Evolutionary conservation across 169 alveolate genomes (phyloP).

Genomic region (Babesia gibsoni): DNA sequence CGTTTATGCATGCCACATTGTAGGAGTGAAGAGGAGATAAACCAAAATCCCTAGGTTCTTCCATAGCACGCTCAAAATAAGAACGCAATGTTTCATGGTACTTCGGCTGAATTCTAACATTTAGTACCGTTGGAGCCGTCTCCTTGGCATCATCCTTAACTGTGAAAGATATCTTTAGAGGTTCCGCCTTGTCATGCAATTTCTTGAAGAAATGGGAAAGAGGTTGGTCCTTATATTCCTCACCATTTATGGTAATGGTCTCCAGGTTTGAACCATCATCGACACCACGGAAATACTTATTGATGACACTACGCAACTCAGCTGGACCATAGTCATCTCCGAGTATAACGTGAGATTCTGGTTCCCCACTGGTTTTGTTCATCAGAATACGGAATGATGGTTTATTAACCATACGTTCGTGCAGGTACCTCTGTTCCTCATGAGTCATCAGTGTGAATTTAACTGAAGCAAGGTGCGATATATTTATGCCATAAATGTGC

Average conservation of each 20-base stretch:
- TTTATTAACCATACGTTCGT: conserved; percentile 16
- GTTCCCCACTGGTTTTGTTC: conserved; percentile 40
- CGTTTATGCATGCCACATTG: conserved; percentile 45
- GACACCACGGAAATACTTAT: conserved; percentile 59
- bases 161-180: conserved; percentile 37
- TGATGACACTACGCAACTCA: conserved; percentile 45
- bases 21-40: conserved; percentile 60
- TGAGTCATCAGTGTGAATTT: conserved; percentile 48
- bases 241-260: conserved; percentile 36
- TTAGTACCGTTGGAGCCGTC: conserved; percentile 18
- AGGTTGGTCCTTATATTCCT: conserved; percentile 24
- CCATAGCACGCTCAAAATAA: conserved; percentile 54
- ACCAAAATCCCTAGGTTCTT: conserved; percentile 61
- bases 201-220: conserved; percentile 15
- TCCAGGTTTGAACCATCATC: conserved; percentile 26
- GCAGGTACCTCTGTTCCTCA: conserved; percentile 26
- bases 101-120: conserved; percentile 59
- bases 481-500: conserved; percentile 23
- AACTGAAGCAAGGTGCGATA: conserved; percentile 35
- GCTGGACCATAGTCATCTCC: conserved; percentile 37
- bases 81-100: conserved; percentile 50
- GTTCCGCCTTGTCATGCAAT: conserved; percentile 11
- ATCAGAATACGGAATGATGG: conserved; percentile 9
- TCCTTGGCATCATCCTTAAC: conserved; percentile 39
- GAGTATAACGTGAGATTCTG: conserved; percentile 45